Percentiles rank a stretch among this genome's conserved stretches.
These are phyloP conservation scores for Xanthoconium separans DNA, from an alignment of 1,284 basidiomycete species.

Conservation along the genomic window DNA sequence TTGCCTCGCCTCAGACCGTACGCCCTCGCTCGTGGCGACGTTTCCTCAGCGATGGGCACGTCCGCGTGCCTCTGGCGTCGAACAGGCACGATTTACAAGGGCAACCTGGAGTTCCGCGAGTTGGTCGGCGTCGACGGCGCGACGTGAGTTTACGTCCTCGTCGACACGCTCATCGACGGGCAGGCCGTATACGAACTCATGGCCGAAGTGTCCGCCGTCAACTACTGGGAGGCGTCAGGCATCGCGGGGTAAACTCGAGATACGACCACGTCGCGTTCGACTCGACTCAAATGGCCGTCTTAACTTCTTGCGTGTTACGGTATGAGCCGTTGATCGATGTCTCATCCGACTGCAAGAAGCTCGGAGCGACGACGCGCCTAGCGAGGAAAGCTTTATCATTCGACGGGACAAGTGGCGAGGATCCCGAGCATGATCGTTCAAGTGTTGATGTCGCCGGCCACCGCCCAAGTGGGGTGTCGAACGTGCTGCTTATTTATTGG, in stretches of 20 bases:
- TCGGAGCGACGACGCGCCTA: conserved; percentile 19
- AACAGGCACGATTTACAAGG: conserved; percentile 98
- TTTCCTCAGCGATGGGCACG: conserved; percentile 94
- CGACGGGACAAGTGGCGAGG: conserved; percentile 90
- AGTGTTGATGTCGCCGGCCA: too few species aligned
- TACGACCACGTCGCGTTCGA: conserved; percentile 96
- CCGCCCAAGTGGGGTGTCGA: background rate
- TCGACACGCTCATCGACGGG: too few species aligned
- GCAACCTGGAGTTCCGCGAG: conserved; percentile 91
- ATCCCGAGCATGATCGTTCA: conserved; percentile 90
- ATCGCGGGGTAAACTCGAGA: conserved; percentile 57
- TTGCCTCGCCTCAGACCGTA: conserved; percentile 52
- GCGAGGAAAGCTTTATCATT: conserved; percentile 68
- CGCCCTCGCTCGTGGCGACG: conserved; percentile 49
- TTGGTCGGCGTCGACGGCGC: conserved; percentile 85
- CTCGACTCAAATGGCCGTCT: conserved; percentile 82
- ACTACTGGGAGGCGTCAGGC: conserved; percentile 96
- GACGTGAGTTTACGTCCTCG: conserved; percentile 70
- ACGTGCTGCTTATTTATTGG: conserved; percentile 12
- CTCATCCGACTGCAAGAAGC: conserved; percentile 27
- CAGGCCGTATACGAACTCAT: too few species aligned
- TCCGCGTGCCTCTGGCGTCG: conserved; percentile 96
- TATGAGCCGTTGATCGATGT: conserved; percentile 59
- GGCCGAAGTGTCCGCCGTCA: conserved; percentile 95
- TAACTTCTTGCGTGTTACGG: conserved; percentile 90